Evolutionary conservation across 1,139 yeast genomes (phyloP).

Genomic region (Suhomyces yuchorum): DNA sequence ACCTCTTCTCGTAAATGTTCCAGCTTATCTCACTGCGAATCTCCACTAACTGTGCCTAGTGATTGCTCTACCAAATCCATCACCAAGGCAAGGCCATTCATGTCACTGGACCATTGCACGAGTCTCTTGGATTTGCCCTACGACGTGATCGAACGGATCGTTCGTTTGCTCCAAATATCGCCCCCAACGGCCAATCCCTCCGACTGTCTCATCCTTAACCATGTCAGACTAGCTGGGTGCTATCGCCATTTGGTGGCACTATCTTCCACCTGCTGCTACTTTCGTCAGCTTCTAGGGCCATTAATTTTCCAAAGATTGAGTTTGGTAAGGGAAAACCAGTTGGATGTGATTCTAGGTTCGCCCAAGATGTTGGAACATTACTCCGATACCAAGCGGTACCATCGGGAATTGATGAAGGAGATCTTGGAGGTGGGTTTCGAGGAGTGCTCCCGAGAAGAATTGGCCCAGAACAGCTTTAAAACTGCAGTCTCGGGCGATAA

Average conservation of each 20-base stretch:
- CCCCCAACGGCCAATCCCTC: background rate
- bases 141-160: background rate
- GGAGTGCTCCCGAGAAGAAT: conserved; percentile 25
- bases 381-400: conserved; percentile 27
- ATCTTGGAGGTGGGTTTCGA: conserved; percentile 21
- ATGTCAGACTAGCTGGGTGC: conserved; percentile 12
- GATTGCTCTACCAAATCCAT: background rate
- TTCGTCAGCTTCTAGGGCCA: conserved; percentile 28
- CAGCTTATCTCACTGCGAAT: background rate
- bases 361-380: conserved; percentile 27
- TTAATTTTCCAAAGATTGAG: conserved; percentile 27
- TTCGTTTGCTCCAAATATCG: background rate
- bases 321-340: conserved; percentile 30
- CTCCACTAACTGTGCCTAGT: background rate
- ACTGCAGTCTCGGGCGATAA: conserved; percentile 20
- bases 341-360: conserved; percentile 30
- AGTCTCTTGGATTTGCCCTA: background rate
- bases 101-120: background rate
- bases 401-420: conserved; percentile 27
- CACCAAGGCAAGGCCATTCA: background rate
- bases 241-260: conserved; percentile 23
- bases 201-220: conserved; percentile 20
- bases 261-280: conserved; percentile 29
- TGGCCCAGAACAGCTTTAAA: conserved; percentile 26
- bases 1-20: background rate